Evolutionary conservation across 371 early-diverging fungal genomes (phyloP).

Genomic region (Saksenaea oblongispora): DNA sequence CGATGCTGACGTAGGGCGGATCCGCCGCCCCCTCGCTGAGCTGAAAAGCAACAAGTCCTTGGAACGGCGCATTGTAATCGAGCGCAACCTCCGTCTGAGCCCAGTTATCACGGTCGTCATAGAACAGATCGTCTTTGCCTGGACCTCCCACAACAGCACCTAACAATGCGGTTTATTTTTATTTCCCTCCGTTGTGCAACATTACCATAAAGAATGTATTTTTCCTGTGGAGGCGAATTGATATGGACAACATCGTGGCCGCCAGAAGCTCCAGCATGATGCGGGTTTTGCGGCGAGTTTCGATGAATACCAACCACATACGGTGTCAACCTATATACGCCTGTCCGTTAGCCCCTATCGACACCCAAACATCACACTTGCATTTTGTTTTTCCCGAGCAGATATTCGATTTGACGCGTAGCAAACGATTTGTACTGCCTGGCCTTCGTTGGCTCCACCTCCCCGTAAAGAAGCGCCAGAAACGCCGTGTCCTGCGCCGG

Average conservation of each 20-base stretch:
- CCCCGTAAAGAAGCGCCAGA: conserved; percentile 42
- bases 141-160: conserved; percentile 68
- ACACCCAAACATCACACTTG: conserved; percentile 18
- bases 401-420: conserved; percentile 48
- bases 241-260: conserved; percentile 51
- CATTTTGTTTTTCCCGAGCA: conserved; percentile 62
- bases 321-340: conserved; percentile 54
- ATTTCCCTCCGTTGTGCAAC: neutral
- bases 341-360: too few species aligned
- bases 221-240: conserved; percentile 39
- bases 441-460: conserved; percentile 25
- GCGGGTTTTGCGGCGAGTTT: conserved; percentile 66
- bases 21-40: conserved; percentile 42
- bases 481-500: conserved; percentile 46
- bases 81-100: conserved; percentile 59
- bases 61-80: conserved; percentile 70
- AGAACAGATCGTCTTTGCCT: conserved; percentile 52
- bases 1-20: conserved; percentile 57
- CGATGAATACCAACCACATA: conserved; percentile 64
- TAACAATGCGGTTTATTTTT: neutral
- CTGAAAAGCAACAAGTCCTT: conserved; percentile 61
- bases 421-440: conserved; percentile 49
- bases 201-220: conserved; percentile 46
- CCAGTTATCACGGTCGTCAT: conserved; percentile 53
- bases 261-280: conserved; percentile 65